Conservation (phyloP, 2,329 filamentous ascomycete genomes). For the Alternaria longipes region DNA sequence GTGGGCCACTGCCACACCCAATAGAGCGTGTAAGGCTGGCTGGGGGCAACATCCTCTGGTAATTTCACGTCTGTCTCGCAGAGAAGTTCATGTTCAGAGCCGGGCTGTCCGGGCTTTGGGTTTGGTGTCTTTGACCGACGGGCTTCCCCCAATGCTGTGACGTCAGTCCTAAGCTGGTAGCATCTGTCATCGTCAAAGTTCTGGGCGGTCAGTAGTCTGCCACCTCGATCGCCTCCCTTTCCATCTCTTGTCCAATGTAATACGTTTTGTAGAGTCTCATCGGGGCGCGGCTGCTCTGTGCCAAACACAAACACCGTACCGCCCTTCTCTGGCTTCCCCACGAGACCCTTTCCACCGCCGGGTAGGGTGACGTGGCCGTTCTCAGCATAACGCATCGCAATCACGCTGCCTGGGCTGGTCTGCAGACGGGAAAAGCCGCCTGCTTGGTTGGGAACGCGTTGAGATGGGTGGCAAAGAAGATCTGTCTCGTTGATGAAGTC, state of each 20-base stretch:
- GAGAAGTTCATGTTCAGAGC: constrained; percentile 38
- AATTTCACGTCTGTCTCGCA: constrained; percentile 83
- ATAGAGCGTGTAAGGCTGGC: constrained; percentile 77
- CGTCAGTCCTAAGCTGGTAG: constrained; percentile 73
- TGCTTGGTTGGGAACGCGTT: background rate
- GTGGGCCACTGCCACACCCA: constrained; percentile 95
- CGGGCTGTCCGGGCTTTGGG: constrained; percentile 57
- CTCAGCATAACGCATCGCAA: background rate
- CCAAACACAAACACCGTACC: background rate
- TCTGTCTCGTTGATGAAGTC: background rate
- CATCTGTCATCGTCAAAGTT: constrained; percentile 88
- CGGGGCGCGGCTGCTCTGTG: background rate
- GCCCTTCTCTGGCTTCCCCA: background rate
- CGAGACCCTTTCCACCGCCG: background rate
- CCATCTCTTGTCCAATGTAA: background rate
- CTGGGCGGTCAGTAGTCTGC: constrained; percentile 50
- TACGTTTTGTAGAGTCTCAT: background rate
- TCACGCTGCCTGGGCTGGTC: background rate
- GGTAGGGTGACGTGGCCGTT: background rate
- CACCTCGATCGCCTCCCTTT: background rate
- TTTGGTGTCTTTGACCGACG: constrained; percentile 67
- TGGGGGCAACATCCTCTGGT: constrained; percentile 68
- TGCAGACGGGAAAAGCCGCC: background rate
- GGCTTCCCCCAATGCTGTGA: constrained; percentile 61
- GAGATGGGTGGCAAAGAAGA: background rate